Conservation (phyloP, 2,329 filamentous ascomycete genomes). For the Cercospora zeina region DNA sequence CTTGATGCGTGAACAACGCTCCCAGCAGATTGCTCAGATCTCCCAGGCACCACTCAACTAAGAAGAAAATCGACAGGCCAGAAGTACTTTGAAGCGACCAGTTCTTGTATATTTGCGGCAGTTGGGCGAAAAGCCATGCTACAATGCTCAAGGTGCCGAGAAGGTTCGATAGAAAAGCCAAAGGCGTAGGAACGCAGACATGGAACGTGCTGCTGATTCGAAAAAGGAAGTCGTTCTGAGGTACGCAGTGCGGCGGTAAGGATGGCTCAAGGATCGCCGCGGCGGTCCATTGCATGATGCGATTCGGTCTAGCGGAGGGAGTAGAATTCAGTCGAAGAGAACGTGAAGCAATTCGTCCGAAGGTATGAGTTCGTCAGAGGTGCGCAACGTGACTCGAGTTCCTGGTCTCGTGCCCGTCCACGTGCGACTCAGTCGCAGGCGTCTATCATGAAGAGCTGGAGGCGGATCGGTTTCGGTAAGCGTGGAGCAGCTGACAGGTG, state of each 20-base stretch:
- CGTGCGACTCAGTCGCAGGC: constrained; percentile 22
- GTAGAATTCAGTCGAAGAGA: constrained; percentile 12
- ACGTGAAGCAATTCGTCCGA: constrained; percentile 13
- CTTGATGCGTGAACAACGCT: constrained; percentile 63
- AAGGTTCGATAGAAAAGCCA: constrained; percentile 61
- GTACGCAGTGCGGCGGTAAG: constrained; percentile 61
- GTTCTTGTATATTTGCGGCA: constrained; percentile 71
- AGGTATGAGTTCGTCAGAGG: constrained; percentile 9
- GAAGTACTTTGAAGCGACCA: constrained; percentile 63
- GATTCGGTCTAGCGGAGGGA: constrained; percentile 1
- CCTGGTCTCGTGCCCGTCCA: constrained; percentile 31
- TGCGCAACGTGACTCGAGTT: constrained; percentile 1
- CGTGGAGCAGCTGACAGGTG: constrained; percentile 5
- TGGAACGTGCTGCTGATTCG: constrained; percentile 60
- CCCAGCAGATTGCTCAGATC: constrained; percentile 65
- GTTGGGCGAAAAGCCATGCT: constrained; percentile 68
- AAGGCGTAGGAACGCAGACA: constrained; percentile 63
- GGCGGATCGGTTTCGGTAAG: not conserved
- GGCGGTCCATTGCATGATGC: constrained; percentile 36
- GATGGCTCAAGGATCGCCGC: constrained; percentile 38
- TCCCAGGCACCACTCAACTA: constrained; percentile 66
- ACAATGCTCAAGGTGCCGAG: constrained; percentile 64
- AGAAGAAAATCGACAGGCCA: constrained; percentile 64
- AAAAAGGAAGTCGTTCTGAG: constrained; percentile 58
- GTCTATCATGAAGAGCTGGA: not conserved